Base-by-base conservation (phyloP, 2,329 filamentous ascomycete species). In the Phyllosticta citribraziliensis region DNA sequence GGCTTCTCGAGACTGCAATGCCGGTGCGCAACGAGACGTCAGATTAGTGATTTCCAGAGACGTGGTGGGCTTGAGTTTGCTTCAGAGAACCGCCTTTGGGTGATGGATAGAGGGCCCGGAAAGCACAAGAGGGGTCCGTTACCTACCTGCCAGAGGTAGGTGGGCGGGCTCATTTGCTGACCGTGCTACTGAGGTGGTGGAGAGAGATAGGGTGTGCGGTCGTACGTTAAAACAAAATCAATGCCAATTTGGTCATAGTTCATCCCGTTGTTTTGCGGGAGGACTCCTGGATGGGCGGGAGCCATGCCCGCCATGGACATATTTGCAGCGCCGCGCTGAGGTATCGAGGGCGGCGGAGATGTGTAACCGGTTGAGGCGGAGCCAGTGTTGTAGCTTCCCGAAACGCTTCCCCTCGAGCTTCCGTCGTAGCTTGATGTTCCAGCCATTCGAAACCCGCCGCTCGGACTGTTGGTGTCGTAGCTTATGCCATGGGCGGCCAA, bases 161-260 rank as follows among this genome's bases (percentile, higher is more conserved):
- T 53, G 25, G 19, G 20, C 47, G 58, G 52, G 59, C 64, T 70
- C 78, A 78, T 20, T 27, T 55, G 58, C 52, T 9, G 50, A 51
- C 17, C 17, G 19, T 56, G 47, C 58, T 61, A 82, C 70, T 82
- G 78, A 67, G 79, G 82, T 72, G 83, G 83, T 77, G 84, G 84
- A 77, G 84, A 85, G 73, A 83, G 80, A 75, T 88, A 88, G 73
- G 83, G 80, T 77, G 80, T 82, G 76, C 82, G 82, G 72, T 84
- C 89, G 83, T 91, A 94, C 89, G 88, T 88, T 83, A 94, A 83
- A 70, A 94, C 89, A 79, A 94, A 93, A 75, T 94, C 89, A 77
- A 94, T 91, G 71, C 89, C 89, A 68, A 89, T 84, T 73, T 91
- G 87, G 73, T 93, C 88, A 76, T 89, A 88, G 72, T 92, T 88